A percentile compares a stretch with the other conserved stretches of the same genome.
phyloP scores from a whole-genome alignment of 2,329 filamentous ascomycete species.

The Albifimbria verrucaria region DNA sequence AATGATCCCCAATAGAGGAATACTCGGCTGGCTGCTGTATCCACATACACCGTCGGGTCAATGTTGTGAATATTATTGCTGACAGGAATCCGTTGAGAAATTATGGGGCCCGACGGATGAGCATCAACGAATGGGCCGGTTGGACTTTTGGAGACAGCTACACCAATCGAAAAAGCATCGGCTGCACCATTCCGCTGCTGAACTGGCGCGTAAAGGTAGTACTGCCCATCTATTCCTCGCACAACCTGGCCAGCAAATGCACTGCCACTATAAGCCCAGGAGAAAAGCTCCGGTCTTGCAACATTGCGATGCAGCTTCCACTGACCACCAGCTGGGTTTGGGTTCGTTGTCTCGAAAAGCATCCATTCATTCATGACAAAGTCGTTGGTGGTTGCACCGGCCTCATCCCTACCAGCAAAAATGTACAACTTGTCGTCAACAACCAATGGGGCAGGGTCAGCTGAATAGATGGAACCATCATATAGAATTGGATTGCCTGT shows the following conservation, averaged over 20 bases:
- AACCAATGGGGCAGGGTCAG: slow-evolving; percentile 35
- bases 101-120: slow-evolving; percentile 29
- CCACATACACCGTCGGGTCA: slow-evolving; percentile 34
- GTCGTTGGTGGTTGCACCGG: slow-evolving; percentile 21
- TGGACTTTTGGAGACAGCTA: slow-evolving; percentile 30
- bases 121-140: slow-evolving; percentile 32
- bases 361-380: slow-evolving; percentile 36
- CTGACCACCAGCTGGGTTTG: slow-evolving; percentile 23
- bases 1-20: slow-evolving; percentile 38
- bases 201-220: slow-evolving; percentile 34
- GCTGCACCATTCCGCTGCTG: slow-evolving; percentile 21
- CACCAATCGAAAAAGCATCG: slow-evolving; percentile 34
- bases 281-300: slow-evolving; percentile 26
- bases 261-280: slow-evolving; percentile 28
- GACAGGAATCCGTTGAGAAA: slow-evolving; percentile 28
- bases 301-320: slow-evolving; percentile 30
- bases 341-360: slow-evolving; percentile 24
- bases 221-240: slow-evolving; percentile 27
- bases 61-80: slow-evolving; percentile 36
- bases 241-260: slow-evolving; percentile 35
- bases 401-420: slow-evolving; percentile 30
- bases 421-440: slow-evolving; percentile 33
- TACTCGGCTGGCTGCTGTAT: slow-evolving; percentile 27
- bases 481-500: slow-evolving; percentile 32
- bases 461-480: slow-evolving; percentile 34